Evolutionary conservation across 2,329 filamentous ascomycete species (phyloP).

Genomic region (Orbilia javanica): DNA sequence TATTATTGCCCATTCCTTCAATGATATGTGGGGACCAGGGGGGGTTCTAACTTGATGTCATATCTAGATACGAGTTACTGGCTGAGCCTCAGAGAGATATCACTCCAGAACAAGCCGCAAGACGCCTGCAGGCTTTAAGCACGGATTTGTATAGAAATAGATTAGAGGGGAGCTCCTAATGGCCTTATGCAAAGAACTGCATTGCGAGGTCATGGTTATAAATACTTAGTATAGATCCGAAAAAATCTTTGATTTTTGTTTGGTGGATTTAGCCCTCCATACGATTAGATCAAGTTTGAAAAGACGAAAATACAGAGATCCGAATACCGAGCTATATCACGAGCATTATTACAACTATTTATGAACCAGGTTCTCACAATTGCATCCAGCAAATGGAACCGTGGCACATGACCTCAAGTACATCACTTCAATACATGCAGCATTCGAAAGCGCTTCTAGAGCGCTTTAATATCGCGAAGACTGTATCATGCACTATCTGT

Average conservation of each 20-base stretch:
- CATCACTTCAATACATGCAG: conserved; percentile 16
- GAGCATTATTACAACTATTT: conserved; percentile 1
- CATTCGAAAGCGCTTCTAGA: conserved; percentile 16
- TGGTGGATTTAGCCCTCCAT: neutral
- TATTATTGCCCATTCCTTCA: conserved; percentile 7
- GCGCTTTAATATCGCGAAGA: conserved; percentile 29
- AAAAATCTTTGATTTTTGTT: neutral
- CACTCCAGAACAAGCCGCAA: conserved; percentile 93
- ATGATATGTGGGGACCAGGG: neutral
- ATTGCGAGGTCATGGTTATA: neutral
- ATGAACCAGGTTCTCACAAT: neutral
- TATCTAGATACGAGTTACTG: conserved; percentile 82
- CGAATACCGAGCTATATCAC: neutral
- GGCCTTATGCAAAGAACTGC: neutral
- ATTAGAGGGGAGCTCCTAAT: conserved; percentile 63
- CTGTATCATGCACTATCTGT: neutral
- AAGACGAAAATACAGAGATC: neutral
- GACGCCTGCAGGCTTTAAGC: conserved; percentile 76
- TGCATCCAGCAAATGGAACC: conserved; percentile 13
- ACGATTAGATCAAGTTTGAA: neutral
- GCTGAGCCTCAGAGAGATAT: conserved; percentile 98
- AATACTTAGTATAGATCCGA: neutral
- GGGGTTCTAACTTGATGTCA: conserved; percentile 53
- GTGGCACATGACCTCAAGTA: conserved; percentile 5
- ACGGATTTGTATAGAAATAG: conserved; percentile 86